A percentile compares a stretch with the other conserved stretches of the same genome.
Conservation (phyloP, 1,284 basidiomycete species). For the Trichosporon faecale region DNA sequence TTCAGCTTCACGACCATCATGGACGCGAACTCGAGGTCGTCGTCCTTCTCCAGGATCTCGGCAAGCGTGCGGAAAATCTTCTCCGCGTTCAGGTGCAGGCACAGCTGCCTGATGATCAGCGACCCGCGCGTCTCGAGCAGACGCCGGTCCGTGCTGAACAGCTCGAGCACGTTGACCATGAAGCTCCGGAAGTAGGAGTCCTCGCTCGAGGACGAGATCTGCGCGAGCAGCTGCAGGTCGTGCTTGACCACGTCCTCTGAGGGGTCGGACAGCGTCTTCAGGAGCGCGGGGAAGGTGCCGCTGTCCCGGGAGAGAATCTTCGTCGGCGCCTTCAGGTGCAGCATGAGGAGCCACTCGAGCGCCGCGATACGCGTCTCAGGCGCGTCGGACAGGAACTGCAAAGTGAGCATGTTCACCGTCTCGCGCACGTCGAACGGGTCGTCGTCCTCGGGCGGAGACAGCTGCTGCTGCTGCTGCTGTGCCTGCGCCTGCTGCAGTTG, state of each 20-base stretch:
- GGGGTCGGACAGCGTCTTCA: slow-evolving; percentile 94
- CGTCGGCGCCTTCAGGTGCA: slow-evolving; percentile 94
- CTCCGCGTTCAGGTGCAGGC: slow-evolving; percentile 90
- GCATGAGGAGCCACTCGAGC: slow-evolving; percentile 96
- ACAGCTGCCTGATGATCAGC: slow-evolving; percentile 92
- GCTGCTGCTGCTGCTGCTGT: slow-evolving; percentile 21
- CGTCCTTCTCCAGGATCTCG: slow-evolving; percentile 96
- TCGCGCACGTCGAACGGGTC: slow-evolving; percentile 88
- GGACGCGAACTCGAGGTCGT: slow-evolving; percentile 95
- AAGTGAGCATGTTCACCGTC: slow-evolving; percentile 85
- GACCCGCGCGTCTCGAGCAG: slow-evolving; percentile 89
- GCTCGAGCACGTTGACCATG: slow-evolving; percentile 88
- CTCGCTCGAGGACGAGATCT: slow-evolving; percentile 86
- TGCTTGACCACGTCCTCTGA: slow-evolving; percentile 98
- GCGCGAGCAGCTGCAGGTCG: slow-evolving; percentile 90
- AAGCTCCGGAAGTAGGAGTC: slow-evolving; percentile 93
- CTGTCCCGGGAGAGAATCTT: slow-evolving; percentile 97
- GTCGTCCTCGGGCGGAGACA: slow-evolving; percentile 51
- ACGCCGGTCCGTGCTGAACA: slow-evolving; percentile 91
- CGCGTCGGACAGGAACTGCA: slow-evolving; percentile 93
- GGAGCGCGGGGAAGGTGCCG: slow-evolving; percentile 88
- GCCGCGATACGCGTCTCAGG: slow-evolving; percentile 95
- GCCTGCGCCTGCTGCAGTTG: too few species aligned
- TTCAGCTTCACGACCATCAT: slow-evolving; percentile 97
- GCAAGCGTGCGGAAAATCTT: slow-evolving; percentile 93